Percentiles rank a stretch among this genome's conserved stretches.
Evolutionary conservation across 352 stramenopile genomes (phyloP).

Genomic region (Blastocystis sp.): DNA sequence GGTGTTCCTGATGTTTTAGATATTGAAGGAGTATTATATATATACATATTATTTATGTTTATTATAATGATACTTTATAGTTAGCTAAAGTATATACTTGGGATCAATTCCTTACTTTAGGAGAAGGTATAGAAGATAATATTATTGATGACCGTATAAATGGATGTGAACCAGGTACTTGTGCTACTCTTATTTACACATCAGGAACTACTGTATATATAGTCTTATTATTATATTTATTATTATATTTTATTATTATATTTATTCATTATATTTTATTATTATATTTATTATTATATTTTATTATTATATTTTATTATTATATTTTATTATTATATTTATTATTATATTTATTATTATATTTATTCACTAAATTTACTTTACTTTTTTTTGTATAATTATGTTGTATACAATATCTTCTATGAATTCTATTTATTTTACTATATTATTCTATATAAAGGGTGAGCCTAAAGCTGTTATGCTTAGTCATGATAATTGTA

Average conservation of each 20-base stretch:
- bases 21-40: slow-evolving; percentile 41
- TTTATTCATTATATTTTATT: too few species aligned
- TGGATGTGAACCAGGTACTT: slow-evolving; percentile 45
- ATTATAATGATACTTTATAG: too few species aligned
- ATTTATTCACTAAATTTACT: too few species aligned
- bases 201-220: slow-evolving; percentile 13
- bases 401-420: too few species aligned
- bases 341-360: too few species aligned
- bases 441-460: slow-evolving; percentile 29
- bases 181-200: slow-evolving; percentile 49
- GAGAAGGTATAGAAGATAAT: slow-evolving; percentile 31
- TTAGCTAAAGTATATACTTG: slow-evolving; percentile 47
- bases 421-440: too few species aligned
- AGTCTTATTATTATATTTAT: neutral
- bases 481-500: slow-evolving; percentile 52
- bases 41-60: too few species aligned
- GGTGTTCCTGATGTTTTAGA: slow-evolving; percentile 37
- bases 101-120: slow-evolving; percentile 47
- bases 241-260: too few species aligned
- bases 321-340: too few species aligned
- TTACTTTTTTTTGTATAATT: too few species aligned
- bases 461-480: slow-evolving; percentile 61
- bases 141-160: slow-evolving; percentile 32
- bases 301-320: too few species aligned
- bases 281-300: too few species aligned